These are phyloP conservation scores for Plenodomus tracheiphilus DNA, from an alignment of 2,329 filamentous ascomycete genomes.

Conservation along the genomic window DNA sequence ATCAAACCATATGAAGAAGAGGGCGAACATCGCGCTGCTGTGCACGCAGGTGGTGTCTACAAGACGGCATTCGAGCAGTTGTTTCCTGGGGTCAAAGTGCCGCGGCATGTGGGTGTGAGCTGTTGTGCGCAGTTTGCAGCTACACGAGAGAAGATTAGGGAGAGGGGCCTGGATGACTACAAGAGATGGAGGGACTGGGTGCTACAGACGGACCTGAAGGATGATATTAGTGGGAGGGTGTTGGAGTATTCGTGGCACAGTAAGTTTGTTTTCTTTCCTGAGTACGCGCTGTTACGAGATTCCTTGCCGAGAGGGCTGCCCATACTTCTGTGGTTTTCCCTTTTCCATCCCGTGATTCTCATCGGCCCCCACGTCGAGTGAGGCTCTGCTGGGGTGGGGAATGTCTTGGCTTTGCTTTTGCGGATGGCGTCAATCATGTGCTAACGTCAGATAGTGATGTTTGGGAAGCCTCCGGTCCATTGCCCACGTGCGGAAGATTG, in stretches of 20 bases:
- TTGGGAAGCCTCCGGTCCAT: slow-evolving; percentile 52
- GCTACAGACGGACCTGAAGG: slow-evolving; percentile 49
- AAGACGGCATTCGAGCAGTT: slow-evolving; percentile 54
- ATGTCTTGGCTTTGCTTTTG: neutral
- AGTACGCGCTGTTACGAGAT: neutral
- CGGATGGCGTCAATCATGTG: slow-evolving; percentile 1
- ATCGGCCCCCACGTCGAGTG: neutral
- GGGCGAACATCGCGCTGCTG: slow-evolving; percentile 46
- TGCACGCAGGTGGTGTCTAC: slow-evolving; percentile 56
- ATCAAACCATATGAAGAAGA: slow-evolving; percentile 51
- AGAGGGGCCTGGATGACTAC: slow-evolving; percentile 54
- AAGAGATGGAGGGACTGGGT: slow-evolving; percentile 55
- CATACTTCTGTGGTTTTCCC: too few species aligned
- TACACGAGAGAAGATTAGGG: slow-evolving; percentile 51
- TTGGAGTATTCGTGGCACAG: slow-evolving; percentile 65
- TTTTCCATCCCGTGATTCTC: neutral
- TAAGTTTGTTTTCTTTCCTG: slow-evolving; percentile 33
- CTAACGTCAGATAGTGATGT: slow-evolving; percentile 39
- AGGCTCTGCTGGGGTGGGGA: slow-evolving; percentile 1
- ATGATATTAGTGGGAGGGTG: slow-evolving; percentile 56
- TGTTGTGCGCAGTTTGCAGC: slow-evolving; percentile 62
- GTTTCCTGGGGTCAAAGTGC: slow-evolving; percentile 48
- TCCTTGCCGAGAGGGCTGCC: neutral
- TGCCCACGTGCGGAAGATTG: slow-evolving; percentile 65
- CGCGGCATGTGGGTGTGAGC: slow-evolving; percentile 52